A percentile compares a stretch with the other conserved stretches of the same genome.
Conservation (phyloP, 2,329 filamentous ascomycete species). For the Fusarium humuli region DNA sequence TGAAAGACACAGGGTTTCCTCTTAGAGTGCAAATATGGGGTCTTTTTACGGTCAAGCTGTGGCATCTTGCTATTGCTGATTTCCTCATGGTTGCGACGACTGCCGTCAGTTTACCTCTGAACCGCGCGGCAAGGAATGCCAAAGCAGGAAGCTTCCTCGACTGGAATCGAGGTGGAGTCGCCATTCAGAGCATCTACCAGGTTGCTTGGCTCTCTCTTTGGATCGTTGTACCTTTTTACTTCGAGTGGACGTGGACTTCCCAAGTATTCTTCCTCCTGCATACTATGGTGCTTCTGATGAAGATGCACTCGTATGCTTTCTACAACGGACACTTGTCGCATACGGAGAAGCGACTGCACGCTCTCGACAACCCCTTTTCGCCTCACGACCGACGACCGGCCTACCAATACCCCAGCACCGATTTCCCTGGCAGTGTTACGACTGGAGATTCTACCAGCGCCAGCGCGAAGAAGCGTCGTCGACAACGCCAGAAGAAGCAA, state of each 20-base stretch:
- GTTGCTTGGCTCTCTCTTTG: conserved; percentile 82
- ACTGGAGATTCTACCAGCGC: conserved; percentile 32
- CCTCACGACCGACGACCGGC: conserved; percentile 73
- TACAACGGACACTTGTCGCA: conserved; percentile 97
- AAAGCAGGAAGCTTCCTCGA: conserved; percentile 65
- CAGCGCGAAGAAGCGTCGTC: conserved; percentile 43
- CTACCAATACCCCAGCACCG: conserved; percentile 78
- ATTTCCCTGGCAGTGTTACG: conserved; percentile 57
- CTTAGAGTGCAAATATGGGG: conserved; percentile 88
- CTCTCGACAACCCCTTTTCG: conserved; percentile 79
- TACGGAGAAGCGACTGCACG: conserved; percentile 81
- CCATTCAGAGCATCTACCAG: conserved; percentile 86
- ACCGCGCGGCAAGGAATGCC: conserved; percentile 71
- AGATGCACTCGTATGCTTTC: conserved; percentile 98
- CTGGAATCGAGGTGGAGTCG: conserved; percentile 83
- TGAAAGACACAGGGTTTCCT: conserved; percentile 92
- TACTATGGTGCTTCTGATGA: conserved; percentile 93
- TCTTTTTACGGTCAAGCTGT: conserved; percentile 88
- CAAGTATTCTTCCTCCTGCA: conserved; percentile 96
- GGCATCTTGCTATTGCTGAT: conserved; percentile 87
- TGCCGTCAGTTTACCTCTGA: conserved; percentile 77
- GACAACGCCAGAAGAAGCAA: conserved; percentile 35
- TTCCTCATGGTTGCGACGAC: conserved; percentile 85
- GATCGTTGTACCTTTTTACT: conserved; percentile 84
- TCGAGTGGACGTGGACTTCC: conserved; percentile 95